phyloP scores from a whole-genome alignment of 2,329 filamentous ascomycete genomes.

The Laburnicola sp. region DNA sequence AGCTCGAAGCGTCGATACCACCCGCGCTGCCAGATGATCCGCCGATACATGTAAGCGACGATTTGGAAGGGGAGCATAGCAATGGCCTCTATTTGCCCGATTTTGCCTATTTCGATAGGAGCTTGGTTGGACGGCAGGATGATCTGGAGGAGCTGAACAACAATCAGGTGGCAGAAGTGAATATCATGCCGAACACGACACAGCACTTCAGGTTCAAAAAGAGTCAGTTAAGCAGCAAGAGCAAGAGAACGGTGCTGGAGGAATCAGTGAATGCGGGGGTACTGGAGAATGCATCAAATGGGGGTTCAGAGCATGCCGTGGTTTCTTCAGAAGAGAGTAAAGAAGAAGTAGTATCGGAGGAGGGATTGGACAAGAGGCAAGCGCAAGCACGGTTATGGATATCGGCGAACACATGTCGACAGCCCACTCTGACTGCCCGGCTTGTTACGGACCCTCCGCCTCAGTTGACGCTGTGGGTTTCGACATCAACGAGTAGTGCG shows the following conservation, averaged over 20 bases:
- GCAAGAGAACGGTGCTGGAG: slow-evolving; percentile 29
- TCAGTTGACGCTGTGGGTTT: slow-evolving; percentile 79
- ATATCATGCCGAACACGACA: slow-evolving; percentile 65
- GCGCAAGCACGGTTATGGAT: slow-evolving; percentile 65
- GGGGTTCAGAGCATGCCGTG: neutral
- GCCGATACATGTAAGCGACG: slow-evolving; percentile 41
- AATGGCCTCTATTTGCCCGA: slow-evolving; percentile 59
- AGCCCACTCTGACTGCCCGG: slow-evolving; percentile 63
- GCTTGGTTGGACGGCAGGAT: slow-evolving; percentile 64
- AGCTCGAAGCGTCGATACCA: slow-evolving; percentile 20
- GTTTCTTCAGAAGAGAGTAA: slow-evolving; percentile 9
- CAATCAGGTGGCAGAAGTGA: slow-evolving; percentile 64
- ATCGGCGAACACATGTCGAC: slow-evolving; percentile 82
- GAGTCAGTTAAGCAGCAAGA: slow-evolving; percentile 55
- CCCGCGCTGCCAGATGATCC: slow-evolving; percentile 54
- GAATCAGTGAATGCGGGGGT: slow-evolving; percentile 29
- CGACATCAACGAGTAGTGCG: slow-evolving; percentile 64
- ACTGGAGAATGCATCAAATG: slow-evolving; percentile 16
- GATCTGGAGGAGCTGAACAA: slow-evolving; percentile 60
- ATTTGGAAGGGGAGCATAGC: slow-evolving; percentile 36
- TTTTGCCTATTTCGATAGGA: slow-evolving; percentile 64
- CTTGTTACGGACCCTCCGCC: slow-evolving; percentile 54
- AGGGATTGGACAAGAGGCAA: slow-evolving; percentile 28
- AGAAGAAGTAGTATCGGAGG: neutral
- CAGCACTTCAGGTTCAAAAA: slow-evolving; percentile 67